Conservation (phyloP, 2,329 filamentous ascomycete genomes). For the Monosporascus sp. region DNA sequence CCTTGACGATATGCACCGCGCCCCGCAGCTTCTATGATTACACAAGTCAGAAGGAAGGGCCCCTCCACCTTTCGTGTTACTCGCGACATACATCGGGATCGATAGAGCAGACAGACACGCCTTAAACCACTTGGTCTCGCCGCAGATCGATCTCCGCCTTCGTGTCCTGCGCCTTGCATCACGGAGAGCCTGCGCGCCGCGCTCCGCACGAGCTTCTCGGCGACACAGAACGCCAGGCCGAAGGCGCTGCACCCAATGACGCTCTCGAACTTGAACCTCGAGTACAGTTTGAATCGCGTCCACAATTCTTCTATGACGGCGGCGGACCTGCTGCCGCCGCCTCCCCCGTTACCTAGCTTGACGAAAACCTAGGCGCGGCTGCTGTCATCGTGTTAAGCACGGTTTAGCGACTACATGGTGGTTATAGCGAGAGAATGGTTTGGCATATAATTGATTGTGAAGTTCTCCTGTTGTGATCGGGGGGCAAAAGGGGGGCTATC, state of each 20-base stretch:
- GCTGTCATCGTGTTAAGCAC: too few species aligned
- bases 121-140: constrained; percentile 4
- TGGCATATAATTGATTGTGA: too few species aligned
- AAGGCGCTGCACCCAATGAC: constrained; percentile 2
- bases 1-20: constrained; percentile 7
- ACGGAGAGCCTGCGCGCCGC: constrained; percentile 4
- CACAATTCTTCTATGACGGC: neutral
- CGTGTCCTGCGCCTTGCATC: constrained; percentile 1
- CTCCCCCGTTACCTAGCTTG: neutral
- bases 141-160: constrained; percentile 1
- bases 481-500: too few species aligned
- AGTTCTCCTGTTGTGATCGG: too few species aligned
- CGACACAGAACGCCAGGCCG: constrained; percentile 5
- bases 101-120: neutral
- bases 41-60: neutral
- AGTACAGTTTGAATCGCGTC: constrained; percentile 2
- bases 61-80: too few species aligned
- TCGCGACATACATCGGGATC: too few species aligned
- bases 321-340: too few species aligned
- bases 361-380: neutral
- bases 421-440: too few species aligned
- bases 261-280: constrained; percentile 4
- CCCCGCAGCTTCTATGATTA: constrained; percentile 5
- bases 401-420: too few species aligned
- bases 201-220: constrained; percentile 3